A percentile compares a stretch with the other conserved stretches of the same genome.
phyloP scores from a whole-genome alignment of 306 rosid genomes.

The Quercus parvula region DNA sequence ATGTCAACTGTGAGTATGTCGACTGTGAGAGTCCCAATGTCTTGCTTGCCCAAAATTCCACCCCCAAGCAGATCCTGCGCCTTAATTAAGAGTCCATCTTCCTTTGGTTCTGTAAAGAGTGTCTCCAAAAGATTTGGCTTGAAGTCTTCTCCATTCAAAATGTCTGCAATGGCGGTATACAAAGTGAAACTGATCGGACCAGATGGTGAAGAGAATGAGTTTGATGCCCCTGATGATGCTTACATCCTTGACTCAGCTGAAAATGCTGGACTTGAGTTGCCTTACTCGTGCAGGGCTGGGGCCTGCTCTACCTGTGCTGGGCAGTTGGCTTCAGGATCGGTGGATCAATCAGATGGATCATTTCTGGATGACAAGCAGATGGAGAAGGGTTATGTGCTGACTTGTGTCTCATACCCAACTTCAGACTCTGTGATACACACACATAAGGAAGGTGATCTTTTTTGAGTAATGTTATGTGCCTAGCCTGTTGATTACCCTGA shows the following conservation, averaged over 20 bases:
- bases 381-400: conserved; percentile 49
- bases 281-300: conserved; percentile 78
- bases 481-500: background rate
- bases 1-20: conserved; percentile 38
- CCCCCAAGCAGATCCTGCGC: conserved; percentile 26
- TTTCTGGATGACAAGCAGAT: conserved; percentile 59
- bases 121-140: conserved; percentile 49
- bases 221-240: conserved; percentile 64
- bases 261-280: conserved; percentile 65
- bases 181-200: conserved; percentile 67
- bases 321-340: conserved; percentile 35
- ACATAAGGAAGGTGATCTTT: conserved; percentile 58
- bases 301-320: conserved; percentile 86
- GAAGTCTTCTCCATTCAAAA: conserved; percentile 48
- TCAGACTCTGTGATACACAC: conserved; percentile 61
- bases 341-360: conserved; percentile 65
- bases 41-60: conserved; percentile 25
- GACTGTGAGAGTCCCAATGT: conserved; percentile 28
- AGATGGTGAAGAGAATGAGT: conserved; percentile 49
- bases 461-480: conserved; percentile 9
- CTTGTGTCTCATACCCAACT: conserved; percentile 58
- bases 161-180: conserved; percentile 50
- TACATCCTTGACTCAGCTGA: conserved; percentile 79
- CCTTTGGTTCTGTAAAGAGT: conserved; percentile 35
- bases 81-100: conserved; percentile 28